phyloP scores from a whole-genome alignment of 2,329 filamentous ascomycete species.

The Zarea fungicola region DNA sequence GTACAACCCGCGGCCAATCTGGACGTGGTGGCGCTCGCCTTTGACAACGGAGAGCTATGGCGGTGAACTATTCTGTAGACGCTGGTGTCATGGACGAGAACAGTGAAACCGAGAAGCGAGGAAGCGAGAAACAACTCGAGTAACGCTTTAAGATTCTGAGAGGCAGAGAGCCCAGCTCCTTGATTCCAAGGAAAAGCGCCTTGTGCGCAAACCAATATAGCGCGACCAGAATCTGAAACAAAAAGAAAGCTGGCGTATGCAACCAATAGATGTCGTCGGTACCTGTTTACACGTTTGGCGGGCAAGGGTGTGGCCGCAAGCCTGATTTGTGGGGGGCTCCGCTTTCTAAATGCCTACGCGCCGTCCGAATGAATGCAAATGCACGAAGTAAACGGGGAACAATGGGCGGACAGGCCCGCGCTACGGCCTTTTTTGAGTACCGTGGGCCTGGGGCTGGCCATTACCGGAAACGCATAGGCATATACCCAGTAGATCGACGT shows the following conservation, averaged over 20 bases:
- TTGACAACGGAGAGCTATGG: too few species aligned
- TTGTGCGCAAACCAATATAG: not conserved
- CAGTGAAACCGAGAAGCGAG: too few species aligned
- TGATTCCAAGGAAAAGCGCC: not conserved
- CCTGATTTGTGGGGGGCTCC: slow-evolving; percentile 6
- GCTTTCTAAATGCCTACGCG: slow-evolving; percentile 9
- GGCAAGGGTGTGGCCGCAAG: slow-evolving; percentile 10
- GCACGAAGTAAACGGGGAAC: not conserved
- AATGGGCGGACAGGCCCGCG: slow-evolving; percentile 1
- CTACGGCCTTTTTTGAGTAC: too few species aligned
- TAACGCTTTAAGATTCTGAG: too few species aligned
- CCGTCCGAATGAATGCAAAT: not conserved
- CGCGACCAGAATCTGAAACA: slow-evolving; percentile 6
- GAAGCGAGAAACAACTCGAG: too few species aligned
- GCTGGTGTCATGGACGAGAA: too few species aligned
- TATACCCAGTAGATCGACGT: not conserved
- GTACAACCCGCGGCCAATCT: too few species aligned
- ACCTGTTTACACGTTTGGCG: slow-evolving; percentile 4
- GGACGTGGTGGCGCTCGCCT: too few species aligned
- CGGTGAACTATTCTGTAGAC: too few species aligned
- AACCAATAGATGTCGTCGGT: slow-evolving; percentile 6
- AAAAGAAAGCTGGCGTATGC: not conserved
- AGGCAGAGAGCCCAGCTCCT: too few species aligned
- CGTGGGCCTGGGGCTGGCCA: too few species aligned
- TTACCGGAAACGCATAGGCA: too few species aligned